phyloP scores from a whole-genome alignment of 2,329 filamentous ascomycete species.

The Fusarium fracticaudum region DNA sequence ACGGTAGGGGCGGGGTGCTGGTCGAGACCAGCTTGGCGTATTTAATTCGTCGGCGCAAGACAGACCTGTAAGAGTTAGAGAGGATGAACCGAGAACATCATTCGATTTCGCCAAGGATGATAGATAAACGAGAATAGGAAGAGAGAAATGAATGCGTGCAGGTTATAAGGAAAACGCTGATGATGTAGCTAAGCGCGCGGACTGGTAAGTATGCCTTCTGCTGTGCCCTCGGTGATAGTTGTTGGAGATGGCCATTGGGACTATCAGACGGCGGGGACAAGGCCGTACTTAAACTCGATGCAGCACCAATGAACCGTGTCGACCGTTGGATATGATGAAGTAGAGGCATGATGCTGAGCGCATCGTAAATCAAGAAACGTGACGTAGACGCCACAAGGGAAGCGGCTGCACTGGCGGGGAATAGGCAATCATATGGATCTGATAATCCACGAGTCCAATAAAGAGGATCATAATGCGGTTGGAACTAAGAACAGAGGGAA shows the following conservation, averaged over 20 bases:
- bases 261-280: background rate
- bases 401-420: constrained; percentile 22
- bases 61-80: constrained; percentile 26
- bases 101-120: background rate
- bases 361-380: constrained; percentile 33
- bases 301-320: background rate
- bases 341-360: constrained; percentile 18
- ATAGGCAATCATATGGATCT: constrained; percentile 4
- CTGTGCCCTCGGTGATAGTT: constrained; percentile 10
- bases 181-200: constrained; percentile 35
- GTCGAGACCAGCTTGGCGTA: constrained; percentile 22
- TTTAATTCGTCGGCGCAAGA: constrained; percentile 24
- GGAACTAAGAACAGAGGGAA: background rate
- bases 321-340: background rate
- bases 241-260: background rate
- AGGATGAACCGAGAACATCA: background rate
- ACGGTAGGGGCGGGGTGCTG: constrained; percentile 34
- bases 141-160: background rate
- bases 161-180: constrained; percentile 10
- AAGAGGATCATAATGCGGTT: background rate
- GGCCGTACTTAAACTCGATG: background rate
- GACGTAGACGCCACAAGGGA: constrained; percentile 38
- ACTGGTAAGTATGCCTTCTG: constrained; percentile 13
- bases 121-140: background rate
- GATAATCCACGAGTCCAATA: background rate